A percentile compares a stretch with the other conserved stretches of the same genome.
These are phyloP conservation scores for Brettanomyces nanus DNA, from an alignment of 805 yeast species.

Conservation along the genomic window DNA sequence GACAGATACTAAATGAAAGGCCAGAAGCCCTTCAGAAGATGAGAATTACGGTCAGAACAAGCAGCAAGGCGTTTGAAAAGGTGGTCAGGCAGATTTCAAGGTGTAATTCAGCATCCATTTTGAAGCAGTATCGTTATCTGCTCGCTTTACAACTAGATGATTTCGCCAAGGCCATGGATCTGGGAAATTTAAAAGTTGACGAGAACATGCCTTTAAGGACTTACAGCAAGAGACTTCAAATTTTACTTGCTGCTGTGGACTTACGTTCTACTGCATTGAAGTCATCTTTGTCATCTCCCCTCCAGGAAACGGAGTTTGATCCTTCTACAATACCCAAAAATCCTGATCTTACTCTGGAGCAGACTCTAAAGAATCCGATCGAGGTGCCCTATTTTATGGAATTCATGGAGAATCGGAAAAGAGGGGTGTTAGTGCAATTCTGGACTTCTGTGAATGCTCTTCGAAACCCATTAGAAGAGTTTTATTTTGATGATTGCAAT, in stretches of 20 bases:
- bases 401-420: constrained; percentile 42
- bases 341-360: constrained; percentile 27
- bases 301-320: not conserved
- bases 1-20: not conserved
- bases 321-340: constrained; percentile 7
- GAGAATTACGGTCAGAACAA: constrained; percentile 20
- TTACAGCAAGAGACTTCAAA: constrained; percentile 15
- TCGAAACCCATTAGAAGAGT: constrained; percentile 64
- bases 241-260: constrained; percentile 16
- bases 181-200: constrained; percentile 8
- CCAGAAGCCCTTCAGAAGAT: constrained; percentile 1
- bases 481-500: constrained; percentile 17
- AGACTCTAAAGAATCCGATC: constrained; percentile 40
- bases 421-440: constrained; percentile 43
- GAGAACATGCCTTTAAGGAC: constrained; percentile 6
- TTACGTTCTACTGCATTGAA: constrained; percentile 1
- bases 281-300: constrained; percentile 5
- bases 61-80: constrained; percentile 20
- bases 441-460: constrained; percentile 63
- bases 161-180: constrained; percentile 25
- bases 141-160: constrained; percentile 39
- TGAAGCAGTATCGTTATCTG: constrained; percentile 41
- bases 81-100: constrained; percentile 29
- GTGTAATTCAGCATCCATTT: constrained; percentile 30
- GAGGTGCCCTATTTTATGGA: constrained; percentile 43